phyloP scores from a whole-genome alignment of 441 rosid genomes.

The Flueggea neowawraea region DNA sequence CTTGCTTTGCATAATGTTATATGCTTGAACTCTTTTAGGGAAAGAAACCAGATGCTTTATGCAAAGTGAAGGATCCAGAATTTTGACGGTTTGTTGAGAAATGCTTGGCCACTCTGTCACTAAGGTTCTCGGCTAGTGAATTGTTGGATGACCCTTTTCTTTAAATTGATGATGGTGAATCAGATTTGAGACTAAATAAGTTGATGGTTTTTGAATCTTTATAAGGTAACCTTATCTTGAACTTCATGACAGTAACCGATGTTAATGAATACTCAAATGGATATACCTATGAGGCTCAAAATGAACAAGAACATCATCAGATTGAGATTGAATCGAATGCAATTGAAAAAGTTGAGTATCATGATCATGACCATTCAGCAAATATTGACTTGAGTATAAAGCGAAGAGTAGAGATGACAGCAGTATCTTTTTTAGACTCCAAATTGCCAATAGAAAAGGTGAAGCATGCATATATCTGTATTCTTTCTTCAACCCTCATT shows the following conservation, averaged over 20 bases:
- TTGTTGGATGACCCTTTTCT: constrained; percentile 82
- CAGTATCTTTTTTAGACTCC: constrained; percentile 58
- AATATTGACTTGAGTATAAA: constrained; percentile 63
- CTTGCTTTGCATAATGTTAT: not conserved
- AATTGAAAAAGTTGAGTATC: constrained; percentile 63
- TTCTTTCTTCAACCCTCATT: not conserved
- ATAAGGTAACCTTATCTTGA: constrained; percentile 50
- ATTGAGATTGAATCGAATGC: constrained; percentile 50
- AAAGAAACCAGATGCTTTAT: constrained; percentile 85
- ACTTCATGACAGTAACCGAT: constrained; percentile 28
- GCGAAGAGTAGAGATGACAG: constrained; percentile 68
- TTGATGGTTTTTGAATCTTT: constrained; percentile 43
- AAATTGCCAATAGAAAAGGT: constrained; percentile 88
- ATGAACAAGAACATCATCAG: constrained; percentile 49
- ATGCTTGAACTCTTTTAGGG: constrained; percentile 50
- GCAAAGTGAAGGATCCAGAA: constrained; percentile 74
- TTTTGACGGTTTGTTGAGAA: constrained; percentile 76
- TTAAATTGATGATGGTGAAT: constrained; percentile 47
- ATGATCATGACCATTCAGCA: constrained; percentile 52
- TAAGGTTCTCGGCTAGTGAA: constrained; percentile 83
- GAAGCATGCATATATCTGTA: constrained; percentile 9
- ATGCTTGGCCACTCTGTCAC: constrained; percentile 80
- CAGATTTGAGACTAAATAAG: constrained; percentile 57
- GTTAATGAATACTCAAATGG: constrained; percentile 42
- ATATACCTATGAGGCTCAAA: constrained; percentile 29